A percentile compares a stretch with the other conserved stretches of the same genome.
Conservation (phyloP, 164 flowering plant genomes). For the Aristolochia fimbriata region DNA sequence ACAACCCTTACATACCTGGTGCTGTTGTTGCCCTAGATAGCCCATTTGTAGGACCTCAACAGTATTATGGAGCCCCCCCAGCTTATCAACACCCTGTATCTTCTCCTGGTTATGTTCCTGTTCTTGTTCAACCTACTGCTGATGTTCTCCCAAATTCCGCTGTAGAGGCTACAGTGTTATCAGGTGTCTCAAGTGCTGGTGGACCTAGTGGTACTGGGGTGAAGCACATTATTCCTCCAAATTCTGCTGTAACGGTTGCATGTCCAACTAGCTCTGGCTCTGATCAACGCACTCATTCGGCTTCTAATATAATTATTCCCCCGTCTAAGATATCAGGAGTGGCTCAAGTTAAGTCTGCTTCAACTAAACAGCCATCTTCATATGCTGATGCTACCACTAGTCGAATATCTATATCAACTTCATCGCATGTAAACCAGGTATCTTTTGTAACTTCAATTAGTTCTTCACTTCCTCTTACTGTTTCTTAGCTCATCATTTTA, state of each 20-base stretch:
- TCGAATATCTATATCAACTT: slow-evolving; percentile 12
- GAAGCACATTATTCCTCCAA: slow-evolving; percentile 27
- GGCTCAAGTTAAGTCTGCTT: slow-evolving; percentile 6
- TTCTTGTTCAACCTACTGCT: slow-evolving; percentile 36
- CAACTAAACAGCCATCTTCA: slow-evolving; percentile 24
- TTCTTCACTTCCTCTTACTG: too few species aligned
- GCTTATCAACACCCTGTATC: slow-evolving; percentile 40
- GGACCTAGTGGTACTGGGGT: slow-evolving; percentile 10
- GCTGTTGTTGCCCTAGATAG: slow-evolving; percentile 61
- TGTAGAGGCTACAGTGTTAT: slow-evolving; percentile 20
- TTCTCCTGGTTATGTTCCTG: slow-evolving; percentile 36
- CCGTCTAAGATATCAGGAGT: slow-evolving; percentile 7
- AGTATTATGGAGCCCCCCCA: slow-evolving; percentile 43
- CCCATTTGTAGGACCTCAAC: slow-evolving; percentile 48
- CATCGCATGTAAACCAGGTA: slow-evolving; percentile 39
- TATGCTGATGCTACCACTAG: slow-evolving; percentile 16
- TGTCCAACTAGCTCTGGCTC: slow-evolving; percentile 13
- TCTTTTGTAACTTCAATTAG: too few species aligned
- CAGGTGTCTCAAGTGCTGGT: slow-evolving; percentile 22
- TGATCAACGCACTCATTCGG: slow-evolving; percentile 7
- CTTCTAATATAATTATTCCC: slow-evolving; percentile 22
- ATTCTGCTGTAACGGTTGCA: slow-evolving; percentile 22
- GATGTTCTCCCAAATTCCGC: slow-evolving; percentile 31
- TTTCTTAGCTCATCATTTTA: too few species aligned
- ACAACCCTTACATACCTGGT: slow-evolving; percentile 86